phyloP scores from a whole-genome alignment of 2,329 filamentous ascomycete genomes.

The Pestalotiopsis sp. region DNA sequence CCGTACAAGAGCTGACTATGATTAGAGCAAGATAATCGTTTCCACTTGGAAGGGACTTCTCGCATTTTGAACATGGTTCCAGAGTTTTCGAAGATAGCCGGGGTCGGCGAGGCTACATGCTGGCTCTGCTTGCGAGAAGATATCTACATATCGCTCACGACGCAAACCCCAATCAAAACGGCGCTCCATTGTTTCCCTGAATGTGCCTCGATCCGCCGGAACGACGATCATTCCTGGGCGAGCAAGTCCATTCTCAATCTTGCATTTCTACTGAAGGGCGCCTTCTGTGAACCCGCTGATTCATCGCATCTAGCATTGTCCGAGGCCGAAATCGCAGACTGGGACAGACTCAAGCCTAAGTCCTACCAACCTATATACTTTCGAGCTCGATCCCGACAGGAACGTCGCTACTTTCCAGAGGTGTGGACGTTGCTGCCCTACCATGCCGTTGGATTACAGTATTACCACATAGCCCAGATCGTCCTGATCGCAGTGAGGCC shows the following conservation, averaged over 20 bases:
- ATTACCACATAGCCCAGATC: conserved; percentile 8
- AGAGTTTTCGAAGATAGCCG: not conserved
- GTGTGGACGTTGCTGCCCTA: not conserved
- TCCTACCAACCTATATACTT: not conserved
- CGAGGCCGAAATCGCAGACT: not conserved
- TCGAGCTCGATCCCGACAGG: not conserved
- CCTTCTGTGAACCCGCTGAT: conserved; percentile 1
- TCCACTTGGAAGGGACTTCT: conserved; percentile 1
- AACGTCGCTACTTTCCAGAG: conserved; percentile 2
- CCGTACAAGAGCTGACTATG: not conserved
- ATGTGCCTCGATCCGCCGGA: conserved; percentile 1
- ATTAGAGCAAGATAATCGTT: conserved; percentile 5
- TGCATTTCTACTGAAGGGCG: not conserved
- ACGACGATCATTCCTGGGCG: conserved; percentile 6
- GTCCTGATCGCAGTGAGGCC: not conserved
- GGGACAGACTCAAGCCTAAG: not conserved
- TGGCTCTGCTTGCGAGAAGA: conserved; percentile 6
- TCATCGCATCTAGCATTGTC: not conserved
- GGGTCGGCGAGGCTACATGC: conserved; percentile 4
- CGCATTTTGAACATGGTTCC: conserved; percentile 8
- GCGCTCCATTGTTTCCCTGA: not conserved
- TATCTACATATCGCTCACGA: conserved; percentile 1
- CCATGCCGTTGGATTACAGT: conserved; percentile 5
- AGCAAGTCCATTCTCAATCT: conserved; percentile 5
- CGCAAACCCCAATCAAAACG: conserved; percentile 3